Base-by-base conservation (phyloP, 2,329 filamentous ascomycete genomes). In the Alternaria sp. region DNA sequence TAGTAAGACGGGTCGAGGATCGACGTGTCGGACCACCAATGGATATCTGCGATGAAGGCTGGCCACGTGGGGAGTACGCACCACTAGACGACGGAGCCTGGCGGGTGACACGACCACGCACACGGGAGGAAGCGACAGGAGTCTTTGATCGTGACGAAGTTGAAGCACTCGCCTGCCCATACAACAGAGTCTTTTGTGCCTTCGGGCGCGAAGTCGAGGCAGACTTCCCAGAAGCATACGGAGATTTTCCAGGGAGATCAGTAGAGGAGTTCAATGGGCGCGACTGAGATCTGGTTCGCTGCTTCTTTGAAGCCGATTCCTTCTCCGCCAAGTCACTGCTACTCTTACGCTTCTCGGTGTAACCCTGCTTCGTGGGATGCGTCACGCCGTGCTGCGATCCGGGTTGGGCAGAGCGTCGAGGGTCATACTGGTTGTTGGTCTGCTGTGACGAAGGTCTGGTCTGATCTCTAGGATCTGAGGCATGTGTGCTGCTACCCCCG, bases 321-420 rank as follows among this genome's bases (percentile, higher is more conserved):
- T 50, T 47, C 6, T 61, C 58, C n/a, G 18, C 20, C 30, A 63
- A 23, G 26, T 25, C 41, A 5, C 25, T 44, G 8, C 59, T 33
- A 21, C 33, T 53, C 49, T 69, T 70, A 15, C 72, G 63, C 60
- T 72, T 74, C 0, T 54, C 56, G 15, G 26, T 51, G 14, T 28
- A n/a, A 12, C 15, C 26, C 1, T 58, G 20, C 3, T 44, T 51
- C 2, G 8, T 26, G 2, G 23, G 11, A 37, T 46, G 26, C 3
- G 33, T 37, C 12, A 18, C 20, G n/a, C 10, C 15, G 8, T 28
- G 23, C 6, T 21, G 33, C 2, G 58, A 28, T n/a, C 46, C 45
- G 10, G 23, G 18, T 5, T 11, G 15, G 26, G 8, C 47, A n/a
- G 20, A 37, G 25, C 15, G 14, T 25, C 28, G 44, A 18, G 41